Conservation (phyloP, 169 alveolate genomes). For the Cryptosporidium bovis region DNA sequence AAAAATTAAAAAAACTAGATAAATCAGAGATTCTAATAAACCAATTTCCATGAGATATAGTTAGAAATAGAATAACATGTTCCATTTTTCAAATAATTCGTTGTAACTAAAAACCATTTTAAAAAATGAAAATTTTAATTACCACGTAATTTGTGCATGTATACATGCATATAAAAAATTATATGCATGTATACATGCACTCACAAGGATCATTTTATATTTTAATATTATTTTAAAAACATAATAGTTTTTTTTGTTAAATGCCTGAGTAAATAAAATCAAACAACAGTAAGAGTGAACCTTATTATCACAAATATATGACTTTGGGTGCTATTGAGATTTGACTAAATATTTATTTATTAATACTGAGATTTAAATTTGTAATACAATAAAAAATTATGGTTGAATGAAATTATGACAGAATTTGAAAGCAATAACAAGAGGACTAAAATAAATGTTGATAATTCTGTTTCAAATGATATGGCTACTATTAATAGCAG, state of each 20-base stretch:
- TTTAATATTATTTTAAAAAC: background rate
- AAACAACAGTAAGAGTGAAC: no score
- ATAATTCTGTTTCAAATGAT: background rate
- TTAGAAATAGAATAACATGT: background rate
- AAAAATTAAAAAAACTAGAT: no score
- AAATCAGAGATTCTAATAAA: no score
- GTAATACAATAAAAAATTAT: constrained; percentile 5
- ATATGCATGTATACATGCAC: no score
- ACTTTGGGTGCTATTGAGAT: background rate
- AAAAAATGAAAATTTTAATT: background rate
- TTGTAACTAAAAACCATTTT: no score
- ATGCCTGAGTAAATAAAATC: background rate
- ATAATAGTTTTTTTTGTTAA: background rate
- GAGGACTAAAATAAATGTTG: background rate
- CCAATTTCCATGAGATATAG: background rate
- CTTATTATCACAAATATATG: no score
- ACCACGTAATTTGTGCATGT: constrained; percentile 21
- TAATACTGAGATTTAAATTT: background rate
- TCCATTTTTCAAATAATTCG: background rate
- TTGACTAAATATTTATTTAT: background rate
- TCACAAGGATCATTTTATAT: constrained; percentile 47
- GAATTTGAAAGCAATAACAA: constrained; percentile 24
- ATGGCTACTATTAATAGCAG: no score
- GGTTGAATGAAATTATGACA: constrained; percentile 36
- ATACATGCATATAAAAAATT: constrained; percentile 22